Evolutionary conservation across 2,329 filamentous ascomycete genomes (phyloP).

Genomic region (Penicillium sp.): DNA sequence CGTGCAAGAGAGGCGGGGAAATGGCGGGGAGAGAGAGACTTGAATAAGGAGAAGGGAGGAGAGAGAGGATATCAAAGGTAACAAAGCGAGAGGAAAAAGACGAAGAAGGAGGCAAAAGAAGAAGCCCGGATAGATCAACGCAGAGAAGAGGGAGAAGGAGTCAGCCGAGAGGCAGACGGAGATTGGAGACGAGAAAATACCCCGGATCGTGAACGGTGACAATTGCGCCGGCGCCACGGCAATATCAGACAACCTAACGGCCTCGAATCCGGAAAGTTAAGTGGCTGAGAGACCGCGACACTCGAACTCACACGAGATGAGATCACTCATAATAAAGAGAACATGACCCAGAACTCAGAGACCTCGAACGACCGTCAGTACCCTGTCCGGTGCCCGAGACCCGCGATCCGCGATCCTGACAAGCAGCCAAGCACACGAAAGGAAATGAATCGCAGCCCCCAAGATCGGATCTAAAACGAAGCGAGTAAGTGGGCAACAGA

Average conservation of each 20-base stretch:
- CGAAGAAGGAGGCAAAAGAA: conserved; percentile 5
- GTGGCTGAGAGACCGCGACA: background rate
- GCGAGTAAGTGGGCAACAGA: conserved; percentile 13
- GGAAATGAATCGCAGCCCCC: conserved; percentile 13
- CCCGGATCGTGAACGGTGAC: conserved; percentile 4
- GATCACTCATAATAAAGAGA: conserved; percentile 7
- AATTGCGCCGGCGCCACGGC: background rate
- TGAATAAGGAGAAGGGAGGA: background rate
- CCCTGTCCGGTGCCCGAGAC: conserved; percentile 5
- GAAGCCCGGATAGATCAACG: conserved; percentile 5
- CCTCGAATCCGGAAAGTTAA: background rate
- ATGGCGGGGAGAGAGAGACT: background rate
- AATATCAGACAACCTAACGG: background rate
- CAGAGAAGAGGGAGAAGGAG: conserved; percentile 1
- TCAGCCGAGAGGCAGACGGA: conserved; percentile 2
- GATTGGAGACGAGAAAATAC: conserved; percentile 9
- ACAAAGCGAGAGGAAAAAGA: conserved; percentile 8
- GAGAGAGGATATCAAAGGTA: conserved; percentile 15
- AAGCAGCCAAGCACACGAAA: conserved; percentile 7
- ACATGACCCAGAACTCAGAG: background rate
- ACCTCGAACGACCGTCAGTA: background rate
- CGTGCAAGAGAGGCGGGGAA: conserved; percentile 6
- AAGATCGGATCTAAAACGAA: conserved; percentile 18
- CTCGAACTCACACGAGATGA: background rate
- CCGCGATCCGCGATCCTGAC: background rate